Base-by-base conservation (phyloP, 257 asterid genomes). In the Linaria vulgaris region DNA sequence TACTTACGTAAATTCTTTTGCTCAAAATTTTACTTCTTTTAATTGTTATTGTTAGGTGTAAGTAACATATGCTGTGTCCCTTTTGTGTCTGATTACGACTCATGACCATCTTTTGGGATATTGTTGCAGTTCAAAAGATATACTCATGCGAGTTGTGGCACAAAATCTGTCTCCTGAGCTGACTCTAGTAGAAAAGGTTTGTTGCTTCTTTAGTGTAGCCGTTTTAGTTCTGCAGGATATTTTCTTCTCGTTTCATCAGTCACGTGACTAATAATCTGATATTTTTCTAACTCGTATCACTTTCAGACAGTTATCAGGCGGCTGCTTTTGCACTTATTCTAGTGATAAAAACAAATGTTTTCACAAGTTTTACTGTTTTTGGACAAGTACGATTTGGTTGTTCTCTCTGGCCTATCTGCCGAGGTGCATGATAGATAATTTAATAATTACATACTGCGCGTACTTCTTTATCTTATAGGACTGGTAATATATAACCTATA, bases 121-220 rank as follows among this genome's bases (percentile, higher is more conserved):
- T 46, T 66, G n/a, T 67, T 68, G 73, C 83, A 91, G 98, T 63
- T 88, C 98, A 46, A 86, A 79, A 71, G 96, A 91, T 76, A 78
- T 91, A 64, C 95, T 91, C 46, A 83, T 86, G 92, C 91, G 96
- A 14, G 89, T 91, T 63, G 88, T 91, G 80, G 90, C 98, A 23
- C 90, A 74, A 74, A 88, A 88, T 76, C 86, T 88, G 67, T 80
- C 98, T 38, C 96, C 96, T 38, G 94, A 86, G 77, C 75, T 83
- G 86, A 91, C 96, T 65, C 78, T 73, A 56, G 92, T 86, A 70
- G 96, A 91, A 74, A 91, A 91, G 98, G 98, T 91, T 47, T 49
- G 4, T 43, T 56, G 65, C 67, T 69, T 34, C 41, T 69, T 67
- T 56, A 19, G 7, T 56, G 65, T 67, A 14, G 59, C 51, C 58